Conservation (phyloP, 495 filamentous ascomycete species). For the Neurospora sp. region DNA sequence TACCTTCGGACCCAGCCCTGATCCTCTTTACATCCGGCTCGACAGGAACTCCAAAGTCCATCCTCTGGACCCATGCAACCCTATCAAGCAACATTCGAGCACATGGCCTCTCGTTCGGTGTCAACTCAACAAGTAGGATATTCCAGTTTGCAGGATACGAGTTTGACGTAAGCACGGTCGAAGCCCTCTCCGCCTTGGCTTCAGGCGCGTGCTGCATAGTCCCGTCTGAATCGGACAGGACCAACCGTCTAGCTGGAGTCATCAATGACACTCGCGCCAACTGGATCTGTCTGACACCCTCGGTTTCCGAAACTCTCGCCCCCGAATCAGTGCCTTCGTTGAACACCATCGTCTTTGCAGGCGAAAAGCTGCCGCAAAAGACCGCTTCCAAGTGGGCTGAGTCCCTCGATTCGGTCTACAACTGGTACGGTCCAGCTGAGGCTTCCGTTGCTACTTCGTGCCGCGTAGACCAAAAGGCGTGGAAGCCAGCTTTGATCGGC, state of each 20-base stretch:
- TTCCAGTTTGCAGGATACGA: constrained; percentile 55
- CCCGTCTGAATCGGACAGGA: constrained; percentile 24
- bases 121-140: constrained; percentile 3
- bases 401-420: background rate
- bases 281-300: constrained; percentile 12
- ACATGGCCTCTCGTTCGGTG: constrained; percentile 22
- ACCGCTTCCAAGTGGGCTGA: background rate
- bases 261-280: constrained; percentile 20
- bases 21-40: constrained; percentile 49
- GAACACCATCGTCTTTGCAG: background rate
- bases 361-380: background rate
- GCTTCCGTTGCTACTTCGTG: background rate
- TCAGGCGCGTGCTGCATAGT: constrained; percentile 16
- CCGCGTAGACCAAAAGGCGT: background rate
- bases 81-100: constrained; percentile 31
- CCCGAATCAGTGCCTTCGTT: constrained; percentile 10
- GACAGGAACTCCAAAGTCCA: constrained; percentile 33
- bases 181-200: background rate
- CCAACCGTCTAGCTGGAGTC: constrained; percentile 18
- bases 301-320: constrained; percentile 6
- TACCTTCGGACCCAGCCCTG: background rate
- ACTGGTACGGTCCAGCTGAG: background rate
- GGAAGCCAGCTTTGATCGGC: background rate
- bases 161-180: constrained; percentile 47
- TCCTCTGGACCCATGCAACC: constrained; percentile 33